Base-by-base conservation (phyloP, 257 asterid genomes). In the Solanum pennellii region DNA sequence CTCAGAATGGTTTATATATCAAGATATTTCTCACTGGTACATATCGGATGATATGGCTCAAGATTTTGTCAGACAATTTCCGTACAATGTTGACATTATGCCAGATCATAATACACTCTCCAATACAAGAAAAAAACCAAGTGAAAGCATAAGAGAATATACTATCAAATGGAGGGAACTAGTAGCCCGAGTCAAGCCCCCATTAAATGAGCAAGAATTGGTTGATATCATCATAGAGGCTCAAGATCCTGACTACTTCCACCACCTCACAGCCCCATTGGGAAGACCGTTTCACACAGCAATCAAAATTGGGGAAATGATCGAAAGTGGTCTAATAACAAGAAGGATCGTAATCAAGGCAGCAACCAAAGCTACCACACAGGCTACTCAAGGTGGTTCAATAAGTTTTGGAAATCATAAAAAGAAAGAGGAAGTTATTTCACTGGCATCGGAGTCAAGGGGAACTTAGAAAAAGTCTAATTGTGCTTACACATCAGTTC, bases 401-500 rank as follows among this genome's bases (percentile, higher is more conserved):
- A 6, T 3, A 0, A 15, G 9, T 49, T 49, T 49, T 49, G 21
- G 60, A 49, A 49, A 49, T 49, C 21, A 21, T 15, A 49, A 47
- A 49, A 49, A 9, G 1, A 49, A 49, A 49, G 23, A 49, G 60
- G 60, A 49, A 6, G 60, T 49, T 49, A n/a, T 14, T 62, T 62
- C 7, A 7, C 15, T 11, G 11, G 16, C 33, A 10, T 62, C 71
- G 11, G 71, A 33, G 33, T 65, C 8, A 4, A 65, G 72, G 14
- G 33, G 18, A 1, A 0, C 15, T 4, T 3, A 62, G n/a, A 65
- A 14, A 1, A 65, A n/a, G 1, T 12, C 4, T 0, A 29, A n/a
- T 65, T 11, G 15, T 62, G 33, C 71, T n/a, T 25, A n/a, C 4
- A 7, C 33, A 25, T 4, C 29, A 65, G 1, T n/a, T 65, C 33